Percentiles rank a stretch among this genome's conserved stretches.
Conservation (phyloP, 129 eudicot species). For the Helichrysum umbraculigerum region DNA sequence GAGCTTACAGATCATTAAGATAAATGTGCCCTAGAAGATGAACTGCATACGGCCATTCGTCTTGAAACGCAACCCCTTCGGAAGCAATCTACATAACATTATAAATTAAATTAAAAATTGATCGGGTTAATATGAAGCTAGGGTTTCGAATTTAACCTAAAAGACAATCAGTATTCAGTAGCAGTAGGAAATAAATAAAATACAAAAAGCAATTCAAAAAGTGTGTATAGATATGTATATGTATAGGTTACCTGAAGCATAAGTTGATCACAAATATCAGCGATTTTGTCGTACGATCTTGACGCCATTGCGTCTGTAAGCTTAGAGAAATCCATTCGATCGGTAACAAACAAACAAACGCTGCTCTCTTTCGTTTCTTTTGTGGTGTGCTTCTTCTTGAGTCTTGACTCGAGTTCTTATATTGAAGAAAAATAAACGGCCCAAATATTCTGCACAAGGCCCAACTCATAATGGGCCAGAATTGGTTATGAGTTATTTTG, state of each 20-base stretch:
- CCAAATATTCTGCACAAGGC: conserved; percentile 4
- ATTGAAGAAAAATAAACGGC: neutral
- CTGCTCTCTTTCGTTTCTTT: neutral
- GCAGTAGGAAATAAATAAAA: neutral
- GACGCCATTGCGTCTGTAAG: conserved; percentile 64
- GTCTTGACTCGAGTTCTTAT: too few species aligned
- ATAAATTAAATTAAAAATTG: neutral
- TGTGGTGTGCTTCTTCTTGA: neutral
- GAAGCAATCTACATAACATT: conserved; percentile 51
- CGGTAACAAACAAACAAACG: neutral
- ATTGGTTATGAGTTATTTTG: neutral
- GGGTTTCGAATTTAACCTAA: conserved; percentile 33
- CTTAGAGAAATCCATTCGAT: conserved; percentile 58
- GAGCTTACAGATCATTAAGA: conserved; percentile 68
- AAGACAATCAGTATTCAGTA: conserved; percentile 3
- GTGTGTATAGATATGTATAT: neutral
- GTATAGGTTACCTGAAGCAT: conserved; percentile 58
- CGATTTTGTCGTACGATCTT: conserved; percentile 59
- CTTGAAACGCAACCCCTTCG: conserved; percentile 59
- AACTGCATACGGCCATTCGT: conserved; percentile 89
- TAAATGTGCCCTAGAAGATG: conserved; percentile 83
- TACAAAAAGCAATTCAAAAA: neutral
- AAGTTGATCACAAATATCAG: conserved; percentile 63
- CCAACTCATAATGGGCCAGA: neutral
- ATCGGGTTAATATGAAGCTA: conserved; percentile 18